Percentiles rank a stretch among this genome's conserved stretches.
phyloP scores from a whole-genome alignment of 805 yeast species.

The Saccharomycodes ludwigii region DNA sequence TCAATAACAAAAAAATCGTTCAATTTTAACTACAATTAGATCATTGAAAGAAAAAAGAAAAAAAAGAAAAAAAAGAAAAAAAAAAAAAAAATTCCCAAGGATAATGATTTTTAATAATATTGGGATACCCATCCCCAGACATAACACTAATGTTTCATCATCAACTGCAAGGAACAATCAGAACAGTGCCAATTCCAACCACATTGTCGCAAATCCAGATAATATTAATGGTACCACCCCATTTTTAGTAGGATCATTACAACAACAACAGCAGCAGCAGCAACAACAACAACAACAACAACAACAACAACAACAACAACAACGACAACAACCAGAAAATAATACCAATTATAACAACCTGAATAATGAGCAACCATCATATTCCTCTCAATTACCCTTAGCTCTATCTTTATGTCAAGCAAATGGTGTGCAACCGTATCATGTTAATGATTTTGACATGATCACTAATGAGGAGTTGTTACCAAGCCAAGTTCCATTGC shows the following conservation, averaged over 20 bases:
- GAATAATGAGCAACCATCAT: background rate
- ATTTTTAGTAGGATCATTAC: background rate
- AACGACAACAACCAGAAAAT: background rate
- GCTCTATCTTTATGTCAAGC: slow-evolving; percentile 16
- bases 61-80: background rate
- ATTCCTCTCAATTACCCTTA: slow-evolving; percentile 11
- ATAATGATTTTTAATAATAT: too few relatives aligned
- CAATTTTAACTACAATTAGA: too few relatives aligned
- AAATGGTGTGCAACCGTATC: slow-evolving; percentile 15
- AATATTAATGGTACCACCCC: background rate
- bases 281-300: background rate
- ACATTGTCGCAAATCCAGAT: background rate
- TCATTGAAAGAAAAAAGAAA: too few relatives aligned
- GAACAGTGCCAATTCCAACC: background rate
- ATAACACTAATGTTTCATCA: too few relatives aligned
- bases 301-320: slow-evolving; percentile 2
- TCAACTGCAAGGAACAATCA: too few relatives aligned
- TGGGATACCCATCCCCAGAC: too few relatives aligned
- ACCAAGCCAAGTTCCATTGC: slow-evolving; percentile 12
- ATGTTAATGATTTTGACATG: too few relatives aligned
- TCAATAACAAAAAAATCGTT: too few relatives aligned
- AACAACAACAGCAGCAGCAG: slow-evolving; percentile 6
- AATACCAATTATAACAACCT: background rate
- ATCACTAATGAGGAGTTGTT: too few relatives aligned
- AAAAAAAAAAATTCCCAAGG: slow-evolving; percentile 1